Evolutionary conservation across 768 basidiomycete genomes (phyloP).

Genomic region (Naematelia aurantialba): DNA sequence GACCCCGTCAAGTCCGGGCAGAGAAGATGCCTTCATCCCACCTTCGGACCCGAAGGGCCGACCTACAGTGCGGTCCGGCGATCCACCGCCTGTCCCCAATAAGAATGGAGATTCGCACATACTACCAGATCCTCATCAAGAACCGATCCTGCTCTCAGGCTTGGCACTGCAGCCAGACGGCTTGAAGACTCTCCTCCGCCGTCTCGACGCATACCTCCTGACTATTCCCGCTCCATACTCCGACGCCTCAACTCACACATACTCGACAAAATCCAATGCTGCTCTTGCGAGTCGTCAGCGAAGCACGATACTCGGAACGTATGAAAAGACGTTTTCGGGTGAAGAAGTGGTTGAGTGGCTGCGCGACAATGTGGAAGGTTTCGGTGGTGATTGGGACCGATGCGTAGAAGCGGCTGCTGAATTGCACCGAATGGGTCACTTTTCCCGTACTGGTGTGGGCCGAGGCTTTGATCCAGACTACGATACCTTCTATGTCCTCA

Average conservation of each 20-base stretch:
- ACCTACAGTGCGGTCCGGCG: slow-evolving; percentile 38
- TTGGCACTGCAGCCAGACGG: slow-evolving; percentile 63
- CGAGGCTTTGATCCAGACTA: slow-evolving; percentile 54
- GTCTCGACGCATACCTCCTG: slow-evolving; percentile 47
- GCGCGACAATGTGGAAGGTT: slow-evolving; percentile 65
- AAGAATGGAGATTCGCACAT: slow-evolving; percentile 25
- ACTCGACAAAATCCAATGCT: slow-evolving; percentile 52
- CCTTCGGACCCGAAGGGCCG: slow-evolving; percentile 50
- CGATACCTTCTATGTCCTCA: slow-evolving; percentile 44
- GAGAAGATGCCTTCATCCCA: slow-evolving; percentile 60
- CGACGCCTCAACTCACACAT: slow-evolving; percentile 17
- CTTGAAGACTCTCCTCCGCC: slow-evolving; percentile 65
- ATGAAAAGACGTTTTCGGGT: slow-evolving; percentile 73
- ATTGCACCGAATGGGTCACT: slow-evolving; percentile 57
- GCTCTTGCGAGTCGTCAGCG: slow-evolving; percentile 48
- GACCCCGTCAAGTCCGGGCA: slow-evolving; percentile 57
- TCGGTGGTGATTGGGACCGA: slow-evolving; percentile 70
- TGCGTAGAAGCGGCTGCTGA: slow-evolving; percentile 71
- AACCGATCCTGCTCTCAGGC: slow-evolving; percentile 69
- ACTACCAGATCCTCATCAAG: slow-evolving; percentile 1
- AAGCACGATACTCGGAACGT: slow-evolving; percentile 45
- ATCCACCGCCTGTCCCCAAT: slow-evolving; percentile 50
- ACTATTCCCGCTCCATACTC: slow-evolving; percentile 36
- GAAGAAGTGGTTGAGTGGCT: slow-evolving; percentile 87
- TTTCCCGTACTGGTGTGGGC: slow-evolving; percentile 56